Evolutionary conservation across 257 asterid species (phyloP), one percentile per base, ranked within the genome.

Genomic region (Solanum virginianum): DNA sequence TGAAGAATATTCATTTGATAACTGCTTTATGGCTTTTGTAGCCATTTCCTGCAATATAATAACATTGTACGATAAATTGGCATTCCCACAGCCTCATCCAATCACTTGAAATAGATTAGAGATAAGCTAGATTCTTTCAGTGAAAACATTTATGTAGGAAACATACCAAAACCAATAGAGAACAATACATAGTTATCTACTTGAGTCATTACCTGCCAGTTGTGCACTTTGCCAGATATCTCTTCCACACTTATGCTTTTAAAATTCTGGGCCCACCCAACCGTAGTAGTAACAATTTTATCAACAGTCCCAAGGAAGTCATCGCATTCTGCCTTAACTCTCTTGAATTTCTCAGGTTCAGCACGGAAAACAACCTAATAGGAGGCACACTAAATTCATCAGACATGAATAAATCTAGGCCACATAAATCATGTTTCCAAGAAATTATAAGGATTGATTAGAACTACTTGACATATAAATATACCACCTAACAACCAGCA

Each of bases 151-250:
- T 49, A 12, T 20, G 80, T 20, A 18, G 65, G 29, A 39, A 66
- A 56, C 80, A 68, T 18, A 29, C 24, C 81, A 36, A 83, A 41
- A 82, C 47, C 24, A 49, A 29, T 5, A 66, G 39, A 82, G 32
- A 24, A 56, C 39, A 13, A 66, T 80, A 32, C 29, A 72, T 83
- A 54, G 81, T 72, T 55, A 63, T 75, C 47, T 80, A 53, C 81
- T 55, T 65, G 36, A 85, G 18, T n/a, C 26, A 43, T 32, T 90
- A 92, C 97, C 97, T 97, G 99, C 98, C 97, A 95, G 86, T 93
- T 94, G 71, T 66, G 89, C 86, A 94, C 90, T 88, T 89, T 87
- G 72, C 86, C 84, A 54, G 88, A 88, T 72, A 88, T 85, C 72
- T 89, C 85, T 86, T 88, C 91, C 15, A 82, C 65, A 53, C 69